Percentiles rank a stretch among this genome's conserved stretches.
Conservation (phyloP, 805 yeast genomes). For the Metschnikowia rubicola region DNA sequence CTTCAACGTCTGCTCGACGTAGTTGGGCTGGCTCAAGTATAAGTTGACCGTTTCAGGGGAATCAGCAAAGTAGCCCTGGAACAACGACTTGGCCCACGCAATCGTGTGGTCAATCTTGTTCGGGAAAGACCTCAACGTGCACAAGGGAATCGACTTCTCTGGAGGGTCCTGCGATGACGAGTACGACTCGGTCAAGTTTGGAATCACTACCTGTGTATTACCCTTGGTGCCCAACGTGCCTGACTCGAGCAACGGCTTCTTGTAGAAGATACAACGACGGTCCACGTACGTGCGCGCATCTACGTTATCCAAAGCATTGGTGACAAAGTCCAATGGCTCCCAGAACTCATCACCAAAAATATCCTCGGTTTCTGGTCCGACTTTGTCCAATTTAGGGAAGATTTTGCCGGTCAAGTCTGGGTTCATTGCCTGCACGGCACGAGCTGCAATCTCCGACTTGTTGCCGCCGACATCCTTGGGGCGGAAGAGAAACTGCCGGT, state of each 20-base stretch:
- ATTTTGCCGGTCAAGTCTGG: conserved; percentile 78
- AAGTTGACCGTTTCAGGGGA: conserved; percentile 91
- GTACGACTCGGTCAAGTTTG: conserved; percentile 90
- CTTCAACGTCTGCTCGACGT: conserved; percentile 85
- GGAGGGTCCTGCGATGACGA: conserved; percentile 98
- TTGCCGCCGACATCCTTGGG: conserved; percentile 89
- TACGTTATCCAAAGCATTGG: conserved; percentile 95
- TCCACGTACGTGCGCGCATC: conserved; percentile 98
- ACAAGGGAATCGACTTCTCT: conserved; percentile 93
- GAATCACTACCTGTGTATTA: conserved; percentile 94
- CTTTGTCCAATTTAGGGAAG: conserved; percentile 76
- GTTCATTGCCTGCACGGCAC: conserved; percentile 81
- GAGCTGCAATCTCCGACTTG: conserved; percentile 87
- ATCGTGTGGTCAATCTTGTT: conserved; percentile 97
- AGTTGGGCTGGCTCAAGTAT: conserved; percentile 87
- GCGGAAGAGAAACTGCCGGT: conserved; percentile 94
- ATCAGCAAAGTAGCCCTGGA: conserved; percentile 87
- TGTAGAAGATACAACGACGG: conserved; percentile 90
- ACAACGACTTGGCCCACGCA: conserved; percentile 97
- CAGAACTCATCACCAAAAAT: conserved; percentile 84
- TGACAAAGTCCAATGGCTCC: conserved; percentile 79
- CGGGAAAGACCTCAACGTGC: conserved; percentile 97
- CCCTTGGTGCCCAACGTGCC: conserved; percentile 99
- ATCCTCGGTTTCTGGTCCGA: conserved; percentile 88
- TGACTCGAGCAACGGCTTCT: conserved; percentile 87